Evolutionary conservation across 176 grass and related monocot genomes (phyloP), one percentile per base, ranked within the genome.

Genomic region (Cenchrus purpureus): DNA sequence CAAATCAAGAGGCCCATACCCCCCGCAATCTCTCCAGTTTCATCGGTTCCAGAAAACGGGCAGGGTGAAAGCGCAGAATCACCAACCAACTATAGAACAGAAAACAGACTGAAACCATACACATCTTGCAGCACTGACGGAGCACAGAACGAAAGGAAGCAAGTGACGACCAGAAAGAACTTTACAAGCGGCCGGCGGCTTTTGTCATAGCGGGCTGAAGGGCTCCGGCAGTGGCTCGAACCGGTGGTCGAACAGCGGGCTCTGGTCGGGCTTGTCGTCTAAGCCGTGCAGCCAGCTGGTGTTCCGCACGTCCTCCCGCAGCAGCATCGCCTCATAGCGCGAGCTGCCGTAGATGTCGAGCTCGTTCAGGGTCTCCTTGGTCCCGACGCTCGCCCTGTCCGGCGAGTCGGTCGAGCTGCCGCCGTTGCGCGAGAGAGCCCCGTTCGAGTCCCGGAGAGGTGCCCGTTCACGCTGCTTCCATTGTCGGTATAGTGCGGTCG

Each of bases 211-310:
- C 4, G 93, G 93, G 88, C 94, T 87, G 88, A 99, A 99, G 28
- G 94, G 97, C 83, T 99, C 97, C 2, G 97, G 97, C 49, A 92
- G 94, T 13, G 96, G 89, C 80, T 96, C 96, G 13, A 98, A 95
- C 57, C 93, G 83, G 81, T 98, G 93, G 90, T 98, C 96, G 62
- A 98, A 95, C 80, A 98, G 43, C 22, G 88, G 88, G 79, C 92
- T 87, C 79, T 96, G 91, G 61, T 99, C 97, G 2, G 91, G 87
- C 82, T 92, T 95, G 65, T 94, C 91, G 59, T 96, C 97, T 43
- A 87, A 81, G 8, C 79, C 84, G 45, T 96, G 94, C 82, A 99
- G 74, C 97, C 97, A 96, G 79, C 78, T 99, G 51, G 91, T 96
- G 85, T 90, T 96, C 75, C 79, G 91, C 48, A 63, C 86, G 44